phyloP scores from a whole-genome alignment of 176 grass and related monocot genomes.

The Eremochloa ophiuroides region DNA sequence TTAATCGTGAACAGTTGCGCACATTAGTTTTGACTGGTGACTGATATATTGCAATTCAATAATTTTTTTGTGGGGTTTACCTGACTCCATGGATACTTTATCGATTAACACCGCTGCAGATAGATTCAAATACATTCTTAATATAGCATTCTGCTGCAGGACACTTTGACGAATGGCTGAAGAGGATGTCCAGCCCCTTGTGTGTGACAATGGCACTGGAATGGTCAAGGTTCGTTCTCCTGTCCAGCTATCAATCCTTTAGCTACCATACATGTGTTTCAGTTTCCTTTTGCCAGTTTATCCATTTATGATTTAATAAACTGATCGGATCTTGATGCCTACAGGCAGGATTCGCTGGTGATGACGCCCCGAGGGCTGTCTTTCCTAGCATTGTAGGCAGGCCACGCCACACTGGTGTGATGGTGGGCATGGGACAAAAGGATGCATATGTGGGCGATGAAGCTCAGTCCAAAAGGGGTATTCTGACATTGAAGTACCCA shows the following conservation, averaged over 20 bases:
- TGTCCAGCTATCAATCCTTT: background rate
- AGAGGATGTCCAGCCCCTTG: slow-evolving; percentile 78
- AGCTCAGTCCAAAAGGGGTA: slow-evolving; percentile 87
- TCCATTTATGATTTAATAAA: background rate
- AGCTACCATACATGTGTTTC: too few relatives aligned
- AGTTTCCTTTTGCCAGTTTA: background rate
- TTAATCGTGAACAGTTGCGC: background rate
- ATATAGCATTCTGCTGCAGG: slow-evolving; percentile 12
- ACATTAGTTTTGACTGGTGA: background rate
- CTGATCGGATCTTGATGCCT: background rate
- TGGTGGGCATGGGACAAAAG: slow-evolving; percentile 95
- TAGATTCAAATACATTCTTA: too few relatives aligned
- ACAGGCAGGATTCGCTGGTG: slow-evolving; percentile 87
- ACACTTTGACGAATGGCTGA: slow-evolving; percentile 55
- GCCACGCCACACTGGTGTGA: slow-evolving; percentile 85
- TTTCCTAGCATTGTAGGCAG: slow-evolving; percentile 91
- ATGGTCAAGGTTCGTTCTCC: slow-evolving; percentile 75
- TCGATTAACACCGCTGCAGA: background rate
- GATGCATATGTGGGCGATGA: slow-evolving; percentile 90
- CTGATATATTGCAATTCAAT: background rate
- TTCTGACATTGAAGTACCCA: slow-evolving; percentile 80
- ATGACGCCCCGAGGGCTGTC: slow-evolving; percentile 83
- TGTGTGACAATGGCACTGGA: slow-evolving; percentile 90
- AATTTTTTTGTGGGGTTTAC: background rate
- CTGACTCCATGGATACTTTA: background rate